Base-by-base conservation (phyloP, 371 early-diverging fungal genomes). In the Parasitella parasitica region DNA sequence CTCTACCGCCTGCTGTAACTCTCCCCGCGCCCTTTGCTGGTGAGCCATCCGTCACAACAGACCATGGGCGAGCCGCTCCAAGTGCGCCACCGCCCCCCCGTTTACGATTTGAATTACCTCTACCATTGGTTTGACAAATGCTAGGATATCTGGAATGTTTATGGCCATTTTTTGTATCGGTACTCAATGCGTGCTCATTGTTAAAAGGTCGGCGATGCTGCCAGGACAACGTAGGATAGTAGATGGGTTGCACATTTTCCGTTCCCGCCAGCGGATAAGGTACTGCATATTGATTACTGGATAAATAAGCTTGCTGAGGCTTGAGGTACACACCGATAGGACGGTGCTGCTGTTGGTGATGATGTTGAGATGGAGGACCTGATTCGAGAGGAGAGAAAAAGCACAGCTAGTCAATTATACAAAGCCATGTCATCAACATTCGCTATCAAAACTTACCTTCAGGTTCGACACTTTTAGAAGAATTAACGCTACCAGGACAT, bases 191-290 rank as follows among this genome's bases (percentile, higher is more conserved):
- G 11, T 43, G 24, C 11, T 46, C 46, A 30, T 50, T 50, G 30
- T 28, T 26, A 20, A 26, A 49, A 1, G 50, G 28, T 28, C 50
- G 28, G 30, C 50, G 50, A 28, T 28, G 48, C n/a, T 39, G 63
- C 67, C 67, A 67, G 15, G 48, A 37, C 4, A 67, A 6, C 13
- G 57, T 35, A 11, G 58, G 63, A 15, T 38, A 49, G 41, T 59
- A 67, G 13, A 63, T 16, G 37, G 63, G 50, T 8, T 53, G 67
- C 6, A 37, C 32, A 36, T 56, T 50, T 18, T 64, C 50, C 48
- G 63, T 46, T 57, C 67, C 62, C 34, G 41, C 51, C 39, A 54
- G 67, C 20, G 67, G 59, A 67, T 54, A 63, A 26, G 67, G 38
- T 15, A 63, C 59, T 51, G 59, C 41, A 36, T 62, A 67, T 38